Conservation (phyloP, 2,329 filamentous ascomycete species). For the Diaporthe citriasiana region DNA sequence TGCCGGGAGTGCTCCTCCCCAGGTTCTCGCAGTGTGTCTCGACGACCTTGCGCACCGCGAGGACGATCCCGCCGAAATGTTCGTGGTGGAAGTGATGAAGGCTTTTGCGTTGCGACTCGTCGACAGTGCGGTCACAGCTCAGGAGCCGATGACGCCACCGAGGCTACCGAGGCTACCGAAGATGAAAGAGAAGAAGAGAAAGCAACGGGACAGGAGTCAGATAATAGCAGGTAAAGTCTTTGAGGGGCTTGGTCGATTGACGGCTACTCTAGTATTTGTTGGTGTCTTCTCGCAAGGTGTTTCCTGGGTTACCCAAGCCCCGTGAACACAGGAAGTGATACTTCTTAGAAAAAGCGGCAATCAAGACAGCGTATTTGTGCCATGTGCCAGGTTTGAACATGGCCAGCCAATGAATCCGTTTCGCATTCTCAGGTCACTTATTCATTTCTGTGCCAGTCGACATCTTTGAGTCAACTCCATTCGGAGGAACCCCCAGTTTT, state of each 20-base stretch:
- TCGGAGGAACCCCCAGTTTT: background rate
- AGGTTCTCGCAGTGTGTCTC: conserved; percentile 43
- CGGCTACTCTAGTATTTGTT: too few relatives aligned
- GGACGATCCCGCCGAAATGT: conserved; percentile 24
- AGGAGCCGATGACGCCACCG: too few relatives aligned
- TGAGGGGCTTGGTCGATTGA: background rate
- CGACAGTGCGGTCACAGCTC: background rate
- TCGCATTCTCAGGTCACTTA: background rate
- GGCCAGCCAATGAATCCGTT: background rate
- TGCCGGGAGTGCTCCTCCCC: conserved; percentile 43
- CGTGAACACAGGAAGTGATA: too few relatives aligned
- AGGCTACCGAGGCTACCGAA: background rate
- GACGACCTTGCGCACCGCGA: conserved; percentile 36
- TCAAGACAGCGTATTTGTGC: too few relatives aligned
- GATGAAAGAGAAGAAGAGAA: background rate
- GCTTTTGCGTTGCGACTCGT: conserved; percentile 15
- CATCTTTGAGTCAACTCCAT: background rate
- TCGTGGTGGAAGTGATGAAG: conserved; percentile 26
- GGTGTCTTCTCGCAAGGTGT: too few relatives aligned
- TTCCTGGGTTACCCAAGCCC: too few relatives aligned
- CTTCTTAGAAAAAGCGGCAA: too few relatives aligned
- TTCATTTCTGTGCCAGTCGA: background rate
- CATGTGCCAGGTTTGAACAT: too few relatives aligned
- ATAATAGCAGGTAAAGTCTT: background rate
- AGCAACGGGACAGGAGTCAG: background rate